These are phyloP conservation scores for Mesembryanthemum crystallinum DNA, from an alignment of 148 eudicot species.

Conservation along the genomic window DNA sequence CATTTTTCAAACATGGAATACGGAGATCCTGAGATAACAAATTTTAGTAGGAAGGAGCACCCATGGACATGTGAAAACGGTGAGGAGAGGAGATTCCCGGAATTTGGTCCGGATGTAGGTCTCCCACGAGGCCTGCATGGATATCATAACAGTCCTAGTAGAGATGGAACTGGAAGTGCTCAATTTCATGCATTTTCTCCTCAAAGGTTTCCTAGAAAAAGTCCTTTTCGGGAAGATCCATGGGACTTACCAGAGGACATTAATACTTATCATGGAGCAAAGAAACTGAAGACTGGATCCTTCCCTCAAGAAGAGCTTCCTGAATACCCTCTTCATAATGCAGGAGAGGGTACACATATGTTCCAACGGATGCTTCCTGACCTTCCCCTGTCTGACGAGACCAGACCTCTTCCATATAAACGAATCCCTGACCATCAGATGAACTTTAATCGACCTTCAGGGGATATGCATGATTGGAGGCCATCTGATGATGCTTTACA, in stretches of 20 bases:
- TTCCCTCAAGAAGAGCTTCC: constrained; percentile 66
- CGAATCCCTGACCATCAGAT: constrained; percentile 41
- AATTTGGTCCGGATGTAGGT: constrained; percentile 38
- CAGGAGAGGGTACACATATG: constrained; percentile 43
- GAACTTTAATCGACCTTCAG: constrained; percentile 38
- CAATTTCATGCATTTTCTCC: constrained; percentile 50
- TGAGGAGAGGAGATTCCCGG: constrained; percentile 52
- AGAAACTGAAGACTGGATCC: constrained; percentile 52
- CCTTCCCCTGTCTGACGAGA: constrained; percentile 40
- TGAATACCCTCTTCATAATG: constrained; percentile 56
- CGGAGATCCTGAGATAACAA: constrained; percentile 37
- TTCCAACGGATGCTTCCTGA: constrained; percentile 36
- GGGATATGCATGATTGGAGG: constrained; percentile 48
- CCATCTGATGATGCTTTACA: constrained; percentile 42
- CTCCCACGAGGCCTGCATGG: constrained; percentile 32
- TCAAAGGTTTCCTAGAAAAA: constrained; percentile 37
- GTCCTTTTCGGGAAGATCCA: constrained; percentile 50
- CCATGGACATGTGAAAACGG: constrained; percentile 30
- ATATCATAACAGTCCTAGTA: constrained; percentile 36
- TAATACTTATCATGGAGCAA: constrained; percentile 42
- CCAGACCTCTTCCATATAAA: constrained; percentile 37
- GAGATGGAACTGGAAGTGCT: constrained; percentile 29
- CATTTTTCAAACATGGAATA: constrained; percentile 38
- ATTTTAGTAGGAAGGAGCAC: constrained; percentile 34
- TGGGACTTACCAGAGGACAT: constrained; percentile 74